Conservation (phyloP, 768 basidiomycete species). For the Chalciporus chontae region DNA sequence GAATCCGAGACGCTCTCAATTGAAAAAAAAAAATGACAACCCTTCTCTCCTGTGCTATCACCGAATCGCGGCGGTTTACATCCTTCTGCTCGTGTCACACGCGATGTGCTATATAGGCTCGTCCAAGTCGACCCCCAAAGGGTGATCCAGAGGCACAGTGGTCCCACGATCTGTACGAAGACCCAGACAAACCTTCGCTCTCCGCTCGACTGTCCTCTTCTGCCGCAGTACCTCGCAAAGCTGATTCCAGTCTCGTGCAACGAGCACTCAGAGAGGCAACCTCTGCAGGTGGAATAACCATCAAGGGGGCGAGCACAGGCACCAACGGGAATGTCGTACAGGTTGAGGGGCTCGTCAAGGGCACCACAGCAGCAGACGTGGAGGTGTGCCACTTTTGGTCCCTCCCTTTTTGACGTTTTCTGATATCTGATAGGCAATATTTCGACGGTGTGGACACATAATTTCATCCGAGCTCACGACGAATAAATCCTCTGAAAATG, state of each 20-base stretch:
- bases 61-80: background rate
- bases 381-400: slow-evolving; percentile 28
- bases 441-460: slow-evolving; percentile 74
- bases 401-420: background rate
- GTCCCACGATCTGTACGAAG: slow-evolving; percentile 70
- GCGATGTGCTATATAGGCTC: slow-evolving; percentile 19
- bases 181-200: slow-evolving; percentile 51
- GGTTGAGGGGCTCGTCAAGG: slow-evolving; percentile 67
- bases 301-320: slow-evolving; percentile 62
- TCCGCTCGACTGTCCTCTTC: slow-evolving; percentile 50
- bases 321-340: slow-evolving; percentile 65
- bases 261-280: slow-evolving; percentile 65
- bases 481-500: slow-evolving; percentile 30
- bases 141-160: slow-evolving; percentile 64
- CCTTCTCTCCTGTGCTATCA: background rate
- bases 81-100: background rate
- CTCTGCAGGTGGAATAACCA: slow-evolving; percentile 42
- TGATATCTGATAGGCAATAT: slow-evolving; percentile 51
- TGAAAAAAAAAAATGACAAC: slow-evolving; percentile 20
- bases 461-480: slow-evolving; percentile 35
- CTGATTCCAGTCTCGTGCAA: slow-evolving; percentile 53
- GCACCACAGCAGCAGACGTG: slow-evolving; percentile 82
- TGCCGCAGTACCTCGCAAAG: slow-evolving; percentile 45
- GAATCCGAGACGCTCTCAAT: slow-evolving; percentile 20
- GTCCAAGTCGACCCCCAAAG: slow-evolving; percentile 54